These are phyloP conservation scores for Spatholobus suberectus DNA, from an alignment of 306 rosid genomes.

Conservation along the genomic window DNA sequence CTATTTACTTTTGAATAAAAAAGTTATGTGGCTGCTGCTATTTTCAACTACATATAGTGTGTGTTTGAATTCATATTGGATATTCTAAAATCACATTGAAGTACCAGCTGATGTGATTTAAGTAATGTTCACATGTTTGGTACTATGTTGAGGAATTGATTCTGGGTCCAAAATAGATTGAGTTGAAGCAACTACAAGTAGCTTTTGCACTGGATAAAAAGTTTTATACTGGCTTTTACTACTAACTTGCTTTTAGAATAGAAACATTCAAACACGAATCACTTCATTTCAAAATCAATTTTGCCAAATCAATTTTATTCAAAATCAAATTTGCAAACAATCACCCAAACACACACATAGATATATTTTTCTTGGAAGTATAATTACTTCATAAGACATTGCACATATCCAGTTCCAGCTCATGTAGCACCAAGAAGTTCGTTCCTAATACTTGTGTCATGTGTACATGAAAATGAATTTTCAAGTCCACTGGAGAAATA, in stretches of 20 bases:
- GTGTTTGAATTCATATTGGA: too few species aligned
- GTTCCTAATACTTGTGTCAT: background rate
- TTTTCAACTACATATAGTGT: background rate
- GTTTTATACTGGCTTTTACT: background rate
- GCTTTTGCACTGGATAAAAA: background rate
- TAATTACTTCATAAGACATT: background rate
- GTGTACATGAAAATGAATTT: background rate
- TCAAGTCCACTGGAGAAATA: background rate
- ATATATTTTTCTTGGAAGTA: background rate
- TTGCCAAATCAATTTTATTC: background rate
- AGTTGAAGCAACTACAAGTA: background rate
- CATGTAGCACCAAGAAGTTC: background rate
- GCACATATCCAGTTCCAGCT: background rate
- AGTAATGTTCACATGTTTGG: background rate
- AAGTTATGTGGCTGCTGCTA: background rate
- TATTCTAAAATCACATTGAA: background rate
- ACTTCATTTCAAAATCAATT: background rate
- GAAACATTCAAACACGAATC: too few species aligned
- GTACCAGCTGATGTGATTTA: background rate
- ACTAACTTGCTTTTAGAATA: background rate
- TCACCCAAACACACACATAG: background rate
- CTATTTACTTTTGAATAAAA: background rate
- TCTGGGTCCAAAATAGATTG: background rate
- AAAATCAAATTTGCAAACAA: background rate
- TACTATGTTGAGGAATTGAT: background rate